Base-by-base conservation (phyloP, 108 stramenopile genomes). In the Cyclotella cryptica region DNA sequence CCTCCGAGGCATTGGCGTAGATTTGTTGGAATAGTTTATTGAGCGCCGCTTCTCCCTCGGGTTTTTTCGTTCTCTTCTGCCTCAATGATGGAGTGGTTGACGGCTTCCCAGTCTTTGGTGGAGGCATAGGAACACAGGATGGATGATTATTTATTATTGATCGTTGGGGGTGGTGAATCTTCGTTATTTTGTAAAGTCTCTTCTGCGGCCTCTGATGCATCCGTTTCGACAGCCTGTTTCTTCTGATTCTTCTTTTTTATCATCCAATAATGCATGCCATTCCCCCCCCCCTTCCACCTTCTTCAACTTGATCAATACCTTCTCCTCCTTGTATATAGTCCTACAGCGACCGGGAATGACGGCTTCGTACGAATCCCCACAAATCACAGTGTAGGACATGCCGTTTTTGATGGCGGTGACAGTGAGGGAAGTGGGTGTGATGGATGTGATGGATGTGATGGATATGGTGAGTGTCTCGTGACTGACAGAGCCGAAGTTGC, bases 1-100 rank as follows among this genome's bases (percentile, higher is more conserved):
- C 95, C 40, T 95, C 93, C 72, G 80, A 76, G 41, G 97, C 97
- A 76, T 96, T 85, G 46, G 75, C 79, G 77, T 99, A 99, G 51
- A 99, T 99, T 30, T 97, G 84, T 78, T 93, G 88, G 87, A 99
- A 99, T 12, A 99, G 90, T 64, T 87, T 86, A 80, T 99, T 98
- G 79, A 98, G 90, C 2, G 98, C 98, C 66, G 96, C 94, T 47
- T 99, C 98, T 0, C 98, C 98, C 62, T 96, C 89, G 21, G 98
- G 97, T 77, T 98, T 99, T n/a, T 63, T 98, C 99, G 11, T 85
- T 75, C 62, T 96, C 96, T 77, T 97, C 95, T 74, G 98, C 93
- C 30, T 86, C 80, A 10, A 69, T 72, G 39, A 98, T 68, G 47
- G 87, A 74, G 53, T 81, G 78, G 63, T 93, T 94, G 47, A 98